Base-by-base conservation (phyloP, 257 asterid species). In the Plantago major region DNA sequence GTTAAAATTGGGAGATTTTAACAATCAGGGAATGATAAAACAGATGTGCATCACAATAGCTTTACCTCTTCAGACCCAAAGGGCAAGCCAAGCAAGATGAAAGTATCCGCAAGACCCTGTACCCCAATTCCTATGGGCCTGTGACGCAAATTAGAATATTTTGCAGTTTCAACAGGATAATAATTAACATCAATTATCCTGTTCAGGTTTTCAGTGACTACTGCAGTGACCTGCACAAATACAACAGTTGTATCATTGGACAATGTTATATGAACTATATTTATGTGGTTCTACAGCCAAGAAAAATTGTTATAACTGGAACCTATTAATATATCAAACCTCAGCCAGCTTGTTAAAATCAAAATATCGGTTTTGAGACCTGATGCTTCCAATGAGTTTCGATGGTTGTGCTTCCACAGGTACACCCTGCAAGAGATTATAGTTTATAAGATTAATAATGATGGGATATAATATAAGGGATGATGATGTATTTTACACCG, bases 41-140 rank as follows among this genome's bases (percentile, higher is more conserved):
- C 13, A 12, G 45, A 9, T 37, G 14, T 42, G 26, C 18, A 63
- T 33, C 26, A 4, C 15, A 57, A 43, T n/a, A 46, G 64, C 19
- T 22, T 63, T 67, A 92, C 99, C 96, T 92, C 99, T 15, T 77
- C 85, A 17, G 99, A 92, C 65, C 87, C 99, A 77, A 92, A 92
- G 62, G 99, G 65, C 97, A 92, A 86, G 66, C 98, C 98, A 48
- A 91, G 98, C 79, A 91, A 80, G 61, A 91, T 88, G 70, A 91
- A 91, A 50, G 96, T 74, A 58, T 92, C 99, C 14, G 99, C 99
- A 54, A 92, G 91, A 56, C 99, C 99, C 66, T 92, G 99, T 30
- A 89, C 96, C 46, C 99, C 99, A 65, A 92, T 83, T 62, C 99
- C 99, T 60, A 89, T 81, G 19, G 99, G 99, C 72, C 99, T 77